A percentile compares a stretch with the other conserved stretches of the same genome.
phyloP scores from a whole-genome alignment of 1,284 basidiomycete genomes.

The Puccinia polysora region DNA sequence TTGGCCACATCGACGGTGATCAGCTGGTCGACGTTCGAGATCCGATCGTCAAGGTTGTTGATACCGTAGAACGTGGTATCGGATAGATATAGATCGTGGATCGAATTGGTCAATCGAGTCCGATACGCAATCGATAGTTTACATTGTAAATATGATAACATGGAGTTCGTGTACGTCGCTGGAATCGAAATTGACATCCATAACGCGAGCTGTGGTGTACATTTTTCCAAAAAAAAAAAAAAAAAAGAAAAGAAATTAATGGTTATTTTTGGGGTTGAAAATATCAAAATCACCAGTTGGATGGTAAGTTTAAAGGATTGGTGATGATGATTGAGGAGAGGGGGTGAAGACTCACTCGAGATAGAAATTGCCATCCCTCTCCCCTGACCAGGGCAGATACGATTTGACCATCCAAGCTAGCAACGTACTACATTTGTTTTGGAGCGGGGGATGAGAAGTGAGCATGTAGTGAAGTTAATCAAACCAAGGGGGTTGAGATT shows the following conservation, averaged over 20 bases:
- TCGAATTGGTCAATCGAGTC: slow-evolving; percentile 75
- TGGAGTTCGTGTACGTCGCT: slow-evolving; percentile 90
- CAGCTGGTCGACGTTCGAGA: slow-evolving; percentile 97
- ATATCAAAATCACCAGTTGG: too few relatives aligned
- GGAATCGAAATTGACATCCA: slow-evolving; percentile 94
- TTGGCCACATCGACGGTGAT: slow-evolving; percentile 93
- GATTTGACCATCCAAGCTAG: slow-evolving; percentile 41
- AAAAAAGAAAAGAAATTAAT: too few relatives aligned
- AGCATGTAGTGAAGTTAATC: too few relatives aligned
- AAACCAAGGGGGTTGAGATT: too few relatives aligned
- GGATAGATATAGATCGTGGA: slow-evolving; percentile 78
- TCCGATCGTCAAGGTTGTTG: slow-evolving; percentile 77
- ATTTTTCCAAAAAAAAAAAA: slow-evolving; percentile 54
- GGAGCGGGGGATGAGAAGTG: background rate
- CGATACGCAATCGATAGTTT: slow-evolving; percentile 89
- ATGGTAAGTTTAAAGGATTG: too few relatives aligned
- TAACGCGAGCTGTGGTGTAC: slow-evolving; percentile 64
- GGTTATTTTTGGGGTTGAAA: too few relatives aligned
- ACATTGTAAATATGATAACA: slow-evolving; percentile 88
- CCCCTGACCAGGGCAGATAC: slow-evolving; percentile 38
- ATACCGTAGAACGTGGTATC: slow-evolving; percentile 82
- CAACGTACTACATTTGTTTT: slow-evolving; percentile 25
- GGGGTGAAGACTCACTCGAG: slow-evolving; percentile 14
- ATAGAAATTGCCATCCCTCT: slow-evolving; percentile 29
- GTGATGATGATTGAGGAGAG: too few relatives aligned